These are phyloP conservation scores for Alternaria sp. DNA, from an alignment of 2,329 filamentous ascomycete genomes.

Conservation along the genomic window DNA sequence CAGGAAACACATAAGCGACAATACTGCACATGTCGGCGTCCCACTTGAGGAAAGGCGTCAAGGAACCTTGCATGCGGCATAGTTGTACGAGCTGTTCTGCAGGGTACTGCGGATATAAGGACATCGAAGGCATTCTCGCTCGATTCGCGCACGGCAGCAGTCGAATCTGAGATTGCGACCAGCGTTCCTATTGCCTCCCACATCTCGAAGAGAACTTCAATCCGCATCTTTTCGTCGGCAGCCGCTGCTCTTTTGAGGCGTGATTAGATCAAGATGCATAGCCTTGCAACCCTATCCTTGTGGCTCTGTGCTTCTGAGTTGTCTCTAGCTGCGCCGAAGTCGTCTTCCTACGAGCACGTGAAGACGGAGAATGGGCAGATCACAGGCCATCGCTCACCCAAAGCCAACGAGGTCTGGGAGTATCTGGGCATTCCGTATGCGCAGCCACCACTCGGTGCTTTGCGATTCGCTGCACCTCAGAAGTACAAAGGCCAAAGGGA, in stretches of 20 bases:
- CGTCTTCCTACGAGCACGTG: slow-evolving; percentile 23
- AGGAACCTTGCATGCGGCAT: background rate
- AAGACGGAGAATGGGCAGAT: slow-evolving; percentile 22
- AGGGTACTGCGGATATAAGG: background rate
- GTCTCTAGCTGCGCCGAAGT: background rate
- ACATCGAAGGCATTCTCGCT: background rate
- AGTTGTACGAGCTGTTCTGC: background rate
- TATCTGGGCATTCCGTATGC: slow-evolving; percentile 47
- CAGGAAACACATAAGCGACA: slow-evolving; percentile 1
- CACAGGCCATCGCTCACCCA: slow-evolving; percentile 31
- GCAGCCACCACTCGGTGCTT: slow-evolving; percentile 35
- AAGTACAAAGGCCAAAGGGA: slow-evolving; percentile 12
- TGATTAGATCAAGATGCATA: background rate
- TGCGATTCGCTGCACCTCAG: slow-evolving; percentile 39
- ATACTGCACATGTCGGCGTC: background rate
- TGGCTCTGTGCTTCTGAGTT: background rate
- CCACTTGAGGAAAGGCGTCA: background rate
- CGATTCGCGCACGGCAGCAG: background rate
- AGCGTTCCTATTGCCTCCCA: background rate
- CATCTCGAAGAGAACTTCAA: too few relatives aligned
- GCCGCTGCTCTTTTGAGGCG: background rate
- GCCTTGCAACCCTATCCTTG: background rate
- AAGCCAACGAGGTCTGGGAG: slow-evolving; percentile 29
- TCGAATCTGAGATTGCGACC: background rate
- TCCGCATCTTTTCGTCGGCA: background rate